phyloP scores from a whole-genome alignment of 768 basidiomycete species.

The Mrakia gelida region DNA sequence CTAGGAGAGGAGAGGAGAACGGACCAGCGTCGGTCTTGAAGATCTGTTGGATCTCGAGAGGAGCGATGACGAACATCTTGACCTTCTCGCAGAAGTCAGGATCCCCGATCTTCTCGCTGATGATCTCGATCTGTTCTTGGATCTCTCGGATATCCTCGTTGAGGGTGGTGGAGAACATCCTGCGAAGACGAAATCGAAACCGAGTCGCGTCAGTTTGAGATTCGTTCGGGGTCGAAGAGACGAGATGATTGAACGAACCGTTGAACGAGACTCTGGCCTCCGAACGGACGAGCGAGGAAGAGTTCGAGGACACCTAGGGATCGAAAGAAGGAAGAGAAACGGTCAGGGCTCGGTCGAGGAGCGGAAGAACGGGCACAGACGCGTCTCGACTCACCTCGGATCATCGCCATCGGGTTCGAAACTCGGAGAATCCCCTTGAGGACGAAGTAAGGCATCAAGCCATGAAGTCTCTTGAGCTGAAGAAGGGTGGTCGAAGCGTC shows the following conservation, averaged over 20 bases:
- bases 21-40: slow-evolving; percentile 74
- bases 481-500: slow-evolving; percentile 83
- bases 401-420: slow-evolving; percentile 94
- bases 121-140: slow-evolving; percentile 79
- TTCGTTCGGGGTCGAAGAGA: not conserved
- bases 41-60: slow-evolving; percentile 78
- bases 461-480: slow-evolving; percentile 84
- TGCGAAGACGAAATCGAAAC: slow-evolving; percentile 42
- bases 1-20: slow-evolving; percentile 35
- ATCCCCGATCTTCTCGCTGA: slow-evolving; percentile 85
- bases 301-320: slow-evolving; percentile 69
- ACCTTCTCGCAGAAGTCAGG: slow-evolving; percentile 83
- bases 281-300: slow-evolving; percentile 95
- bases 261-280: slow-evolving; percentile 84
- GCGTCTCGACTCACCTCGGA: slow-evolving; percentile 58
- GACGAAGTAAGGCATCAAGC: slow-evolving; percentile 96
- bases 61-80: slow-evolving; percentile 76
- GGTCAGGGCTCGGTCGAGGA: not conserved
- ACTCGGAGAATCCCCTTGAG: slow-evolving; percentile 86
- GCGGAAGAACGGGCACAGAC: not conserved
- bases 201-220: not conserved
- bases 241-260: slow-evolving; percentile 51
- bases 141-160: slow-evolving; percentile 81
- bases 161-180: slow-evolving; percentile 92
- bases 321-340: not conserved